These are phyloP conservation scores for Chrysosporium queenslandicum DNA, from an alignment of 2,329 filamentous ascomycete genomes.

Conservation along the genomic window DNA sequence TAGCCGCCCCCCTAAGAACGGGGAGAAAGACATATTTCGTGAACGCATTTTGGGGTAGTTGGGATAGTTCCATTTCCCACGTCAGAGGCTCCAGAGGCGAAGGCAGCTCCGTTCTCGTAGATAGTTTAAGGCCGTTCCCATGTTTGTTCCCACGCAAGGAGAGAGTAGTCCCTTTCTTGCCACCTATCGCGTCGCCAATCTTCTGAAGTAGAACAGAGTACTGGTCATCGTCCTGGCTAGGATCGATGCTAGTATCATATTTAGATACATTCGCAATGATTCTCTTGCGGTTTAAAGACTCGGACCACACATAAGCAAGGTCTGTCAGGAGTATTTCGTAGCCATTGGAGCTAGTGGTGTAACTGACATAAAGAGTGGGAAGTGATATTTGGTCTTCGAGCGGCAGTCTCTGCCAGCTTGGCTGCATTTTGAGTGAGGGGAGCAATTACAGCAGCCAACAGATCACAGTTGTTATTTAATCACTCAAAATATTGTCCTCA, in stretches of 20 bases:
- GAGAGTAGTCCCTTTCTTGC: constrained; percentile 24
- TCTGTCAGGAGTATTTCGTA: constrained; percentile 50
- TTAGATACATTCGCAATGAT: constrained; percentile 43
- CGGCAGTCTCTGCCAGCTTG: constrained; percentile 30
- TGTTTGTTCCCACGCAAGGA: constrained; percentile 24
- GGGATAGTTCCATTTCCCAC: constrained; percentile 44
- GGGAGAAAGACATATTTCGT: constrained; percentile 45
- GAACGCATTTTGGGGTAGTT: constrained; percentile 33
- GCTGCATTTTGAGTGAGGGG: constrained; percentile 22
- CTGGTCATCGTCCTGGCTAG: constrained; percentile 48
- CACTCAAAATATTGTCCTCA: not conserved
- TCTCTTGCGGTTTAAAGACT: constrained; percentile 37
- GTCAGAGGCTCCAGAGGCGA: constrained; percentile 43
- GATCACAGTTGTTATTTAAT: not conserved
- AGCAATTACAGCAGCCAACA: not conserved
- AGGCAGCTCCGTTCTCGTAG: constrained; percentile 43
- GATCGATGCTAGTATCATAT: constrained; percentile 49
- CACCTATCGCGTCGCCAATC: constrained; percentile 41
- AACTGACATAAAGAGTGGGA: constrained; percentile 35
- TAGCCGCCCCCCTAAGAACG: constrained; percentile 41
- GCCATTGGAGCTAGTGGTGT: constrained; percentile 27
- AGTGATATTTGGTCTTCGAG: constrained; percentile 19
- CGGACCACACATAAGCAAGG: constrained; percentile 49
- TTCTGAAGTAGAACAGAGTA: constrained; percentile 48
- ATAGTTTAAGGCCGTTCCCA: constrained; percentile 36